These are phyloP conservation scores for Lepidium africanum DNA, from an alignment of 345 rosid species.

Conservation along the genomic window DNA sequence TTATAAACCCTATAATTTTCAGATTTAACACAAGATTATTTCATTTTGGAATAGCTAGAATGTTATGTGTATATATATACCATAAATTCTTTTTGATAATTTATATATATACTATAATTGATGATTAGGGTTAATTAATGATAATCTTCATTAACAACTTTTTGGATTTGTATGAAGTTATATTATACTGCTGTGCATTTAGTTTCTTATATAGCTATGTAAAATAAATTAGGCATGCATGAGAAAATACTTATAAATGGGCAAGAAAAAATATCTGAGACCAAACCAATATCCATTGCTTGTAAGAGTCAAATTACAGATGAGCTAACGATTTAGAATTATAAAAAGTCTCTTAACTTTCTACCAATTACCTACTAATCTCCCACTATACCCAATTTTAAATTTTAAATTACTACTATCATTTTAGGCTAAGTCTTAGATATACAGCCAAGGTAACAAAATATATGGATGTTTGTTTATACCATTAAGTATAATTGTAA, in stretches of 20 bases:
- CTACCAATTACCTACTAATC: constrained; percentile 16
- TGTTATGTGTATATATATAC: no score
- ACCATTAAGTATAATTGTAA: background rate
- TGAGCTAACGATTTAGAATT: constrained; percentile 15
- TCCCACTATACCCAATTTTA: constrained; percentile 22
- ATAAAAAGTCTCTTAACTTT: background rate
- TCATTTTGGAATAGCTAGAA: background rate
- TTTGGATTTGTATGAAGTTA: background rate
- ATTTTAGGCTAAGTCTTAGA: background rate
- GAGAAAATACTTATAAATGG: background rate
- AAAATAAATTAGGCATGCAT: constrained; percentile 6
- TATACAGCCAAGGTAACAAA: background rate
- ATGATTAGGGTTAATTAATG: background rate
- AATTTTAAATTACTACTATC: constrained; percentile 9
- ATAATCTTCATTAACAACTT: background rate
- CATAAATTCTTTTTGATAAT: no score
- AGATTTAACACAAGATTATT: background rate
- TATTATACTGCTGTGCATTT: constrained; percentile 10
- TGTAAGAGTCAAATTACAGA: constrained; percentile 18
- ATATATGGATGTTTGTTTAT: background rate
- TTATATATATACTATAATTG: background rate
- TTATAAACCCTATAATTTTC: background rate
- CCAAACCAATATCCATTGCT: constrained; percentile 5
- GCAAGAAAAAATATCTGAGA: constrained; percentile 19
- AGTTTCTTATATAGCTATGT: background rate